Percentiles rank a stretch among this genome's conserved stretches.
phyloP scores from a whole-genome alignment of 2,329 filamentous ascomycete genomes.

The Decorospora gaudefroyi region DNA sequence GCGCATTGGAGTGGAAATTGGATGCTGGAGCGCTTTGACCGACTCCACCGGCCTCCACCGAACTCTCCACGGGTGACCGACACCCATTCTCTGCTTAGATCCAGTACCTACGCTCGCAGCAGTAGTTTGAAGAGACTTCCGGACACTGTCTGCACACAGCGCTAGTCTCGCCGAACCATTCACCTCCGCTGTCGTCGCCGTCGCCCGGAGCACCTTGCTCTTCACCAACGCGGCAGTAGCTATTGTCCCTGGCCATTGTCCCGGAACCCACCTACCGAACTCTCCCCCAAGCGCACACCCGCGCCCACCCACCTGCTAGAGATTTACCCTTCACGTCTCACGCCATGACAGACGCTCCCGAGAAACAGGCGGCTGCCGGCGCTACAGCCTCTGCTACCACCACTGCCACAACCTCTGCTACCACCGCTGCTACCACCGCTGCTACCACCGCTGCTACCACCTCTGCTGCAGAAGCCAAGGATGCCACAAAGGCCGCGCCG shows the following conservation, averaged over 20 bases:
- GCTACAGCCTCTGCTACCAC: too few relatives aligned
- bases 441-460: slow-evolving; percentile 12
- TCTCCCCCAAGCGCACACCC: slow-evolving; percentile 8
- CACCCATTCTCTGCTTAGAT: not conserved
- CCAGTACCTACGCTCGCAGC: not conserved
- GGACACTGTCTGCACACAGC: slow-evolving; percentile 7
- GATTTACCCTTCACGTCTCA: slow-evolving; percentile 8
- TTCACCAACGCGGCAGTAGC: slow-evolving; percentile 10
- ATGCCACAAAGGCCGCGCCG: slow-evolving; percentile 20
- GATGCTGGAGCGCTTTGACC: slow-evolving; percentile 39
- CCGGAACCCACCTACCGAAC: not conserved
- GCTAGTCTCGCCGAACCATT: slow-evolving; percentile 24
- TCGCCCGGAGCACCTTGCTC: slow-evolving; percentile 8
- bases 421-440: slow-evolving; percentile 11
- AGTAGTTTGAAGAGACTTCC: slow-evolving; percentile 1
- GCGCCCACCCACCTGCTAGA: slow-evolving; percentile 5
- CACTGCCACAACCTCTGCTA: slow-evolving; percentile 13
- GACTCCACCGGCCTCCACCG: slow-evolving; percentile 25
- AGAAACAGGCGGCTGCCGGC: slow-evolving; percentile 28
- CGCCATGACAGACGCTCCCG: slow-evolving; percentile 33
- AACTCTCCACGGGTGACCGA: not conserved
- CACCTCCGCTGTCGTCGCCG: slow-evolving; percentile 15
- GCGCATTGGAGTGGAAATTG: slow-evolving; percentile 30
- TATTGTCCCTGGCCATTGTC: slow-evolving; percentile 15
- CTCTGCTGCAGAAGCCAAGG: slow-evolving; percentile 16